A percentile compares a stretch with the other conserved stretches of the same genome.
These are phyloP conservation scores for Leccinellum rugosiceps DNA, from an alignment of 768 basidiomycete genomes.

Conservation along the genomic window DNA sequence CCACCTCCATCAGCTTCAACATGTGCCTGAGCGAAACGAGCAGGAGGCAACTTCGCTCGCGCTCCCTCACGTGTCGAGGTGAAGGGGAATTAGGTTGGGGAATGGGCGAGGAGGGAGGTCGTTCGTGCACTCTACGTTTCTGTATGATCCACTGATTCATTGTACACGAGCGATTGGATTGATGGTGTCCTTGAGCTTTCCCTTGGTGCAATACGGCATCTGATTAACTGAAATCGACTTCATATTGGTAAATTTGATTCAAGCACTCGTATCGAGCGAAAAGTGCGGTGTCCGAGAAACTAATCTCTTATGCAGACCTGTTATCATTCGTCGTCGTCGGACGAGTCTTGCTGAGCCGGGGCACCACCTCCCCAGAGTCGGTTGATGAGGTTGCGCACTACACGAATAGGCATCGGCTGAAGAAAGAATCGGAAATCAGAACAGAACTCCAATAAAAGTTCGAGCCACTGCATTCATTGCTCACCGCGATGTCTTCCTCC, in stretches of 20 bases:
- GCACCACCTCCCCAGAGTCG: conserved; percentile 44
- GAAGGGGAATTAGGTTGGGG: too few relatives aligned
- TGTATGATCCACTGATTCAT: neutral
- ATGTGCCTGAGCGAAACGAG: too few relatives aligned
- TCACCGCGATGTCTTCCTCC: conserved; percentile 45
- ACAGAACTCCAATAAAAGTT: neutral
- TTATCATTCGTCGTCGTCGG: conserved; percentile 12
- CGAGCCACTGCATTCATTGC: conserved; percentile 15
- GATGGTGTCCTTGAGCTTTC: neutral
- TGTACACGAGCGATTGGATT: neutral
- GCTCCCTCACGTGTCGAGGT: too few relatives aligned
- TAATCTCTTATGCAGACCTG: neutral
- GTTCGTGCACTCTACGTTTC: conserved; percentile 1
- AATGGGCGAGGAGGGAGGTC: conserved; percentile 50
- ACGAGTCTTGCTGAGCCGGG: conserved; percentile 15
- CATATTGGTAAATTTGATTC: too few relatives aligned
- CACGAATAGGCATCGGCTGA: conserved; percentile 57
- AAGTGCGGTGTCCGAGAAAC: neutral
- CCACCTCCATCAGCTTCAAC: neutral
- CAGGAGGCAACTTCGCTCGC: conserved; percentile 3
- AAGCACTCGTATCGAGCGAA: neutral
- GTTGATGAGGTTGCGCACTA: conserved; percentile 56
- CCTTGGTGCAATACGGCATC: neutral
- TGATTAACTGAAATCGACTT: neutral
- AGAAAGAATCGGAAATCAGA: neutral